Evolutionary conservation across 2,329 filamentous ascomycete species (phyloP).

Genomic region (Botrytis medusae): DNA sequence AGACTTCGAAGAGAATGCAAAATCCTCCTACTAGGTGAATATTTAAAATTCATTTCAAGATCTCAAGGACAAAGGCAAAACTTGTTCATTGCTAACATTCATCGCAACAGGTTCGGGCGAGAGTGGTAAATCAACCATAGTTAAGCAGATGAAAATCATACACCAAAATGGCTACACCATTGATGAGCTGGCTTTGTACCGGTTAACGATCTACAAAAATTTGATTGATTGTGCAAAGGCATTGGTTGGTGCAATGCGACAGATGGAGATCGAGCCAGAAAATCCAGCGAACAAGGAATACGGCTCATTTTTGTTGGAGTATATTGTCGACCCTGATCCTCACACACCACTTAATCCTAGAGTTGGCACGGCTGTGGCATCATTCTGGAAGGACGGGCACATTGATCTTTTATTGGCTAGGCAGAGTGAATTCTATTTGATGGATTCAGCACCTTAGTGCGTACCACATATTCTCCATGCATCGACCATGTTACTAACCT

Average conservation of each 20-base stretch:
- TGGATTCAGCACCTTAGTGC: slow-evolving; percentile 99
- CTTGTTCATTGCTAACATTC: slow-evolving; percentile 28
- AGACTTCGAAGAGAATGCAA: slow-evolving; percentile 97
- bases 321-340: slow-evolving; percentile 86
- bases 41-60: slow-evolving; percentile 24
- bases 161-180: slow-evolving; percentile 96
- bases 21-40: slow-evolving; percentile 86
- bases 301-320: slow-evolving; percentile 79
- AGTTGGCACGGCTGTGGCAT: slow-evolving; percentile 79
- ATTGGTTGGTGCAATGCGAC: slow-evolving; percentile 85
- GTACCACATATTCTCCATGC: slow-evolving; percentile 20
- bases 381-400: slow-evolving; percentile 87
- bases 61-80: slow-evolving; percentile 10
- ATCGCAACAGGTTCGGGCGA: slow-evolving; percentile 78
- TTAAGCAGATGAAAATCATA: slow-evolving; percentile 99
- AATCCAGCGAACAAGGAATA: slow-evolving; percentile 70
- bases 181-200: slow-evolving; percentile 91
- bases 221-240: slow-evolving; percentile 95
- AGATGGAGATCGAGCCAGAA: slow-evolving; percentile 82
- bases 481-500: slow-evolving; percentile 26
- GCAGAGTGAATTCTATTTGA: slow-evolving; percentile 96
- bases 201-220: slow-evolving; percentile 97
- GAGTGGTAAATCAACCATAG: slow-evolving; percentile 98
- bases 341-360: slow-evolving; percentile 78
- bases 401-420: slow-evolving; percentile 84